Evolutionary conservation across 2,329 filamentous ascomycete species (phyloP).

Genomic region (Beauveria medogensis): DNA sequence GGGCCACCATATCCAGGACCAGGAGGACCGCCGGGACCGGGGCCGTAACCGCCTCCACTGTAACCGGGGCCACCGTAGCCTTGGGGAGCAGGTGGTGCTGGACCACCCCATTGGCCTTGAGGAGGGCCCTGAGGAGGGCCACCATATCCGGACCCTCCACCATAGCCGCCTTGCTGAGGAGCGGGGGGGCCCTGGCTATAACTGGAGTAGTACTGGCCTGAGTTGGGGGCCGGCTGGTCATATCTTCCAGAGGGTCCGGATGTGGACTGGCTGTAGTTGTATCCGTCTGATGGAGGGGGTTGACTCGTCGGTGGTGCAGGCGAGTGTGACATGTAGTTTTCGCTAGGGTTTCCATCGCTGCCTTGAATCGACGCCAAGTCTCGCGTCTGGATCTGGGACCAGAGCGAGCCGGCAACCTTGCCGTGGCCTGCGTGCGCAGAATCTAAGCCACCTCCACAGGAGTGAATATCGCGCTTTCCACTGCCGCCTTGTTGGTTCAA

Average conservation of each 20-base stretch:
- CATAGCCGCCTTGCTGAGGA: constrained; percentile 20
- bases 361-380: constrained; percentile 49
- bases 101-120: constrained; percentile 15
- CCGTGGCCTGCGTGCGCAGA: constrained; percentile 45
- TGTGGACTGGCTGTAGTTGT: constrained; percentile 32
- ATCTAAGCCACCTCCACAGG: constrained; percentile 30
- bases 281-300: constrained; percentile 25
- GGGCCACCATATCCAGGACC: constrained; percentile 4
- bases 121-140: constrained; percentile 14
- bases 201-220: constrained; percentile 24
- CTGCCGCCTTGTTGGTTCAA: constrained; percentile 28
- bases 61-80: constrained; percentile 19
- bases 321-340: constrained; percentile 31
- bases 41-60: constrained; percentile 12
- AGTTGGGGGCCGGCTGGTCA: constrained; percentile 26
- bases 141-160: constrained; percentile 20
- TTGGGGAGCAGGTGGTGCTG: constrained; percentile 16
- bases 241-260: constrained; percentile 20
- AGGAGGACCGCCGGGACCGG: constrained; percentile 7
- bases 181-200: constrained; percentile 23
- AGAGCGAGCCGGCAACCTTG: constrained; percentile 51
- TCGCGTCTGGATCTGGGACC: constrained; percentile 52
- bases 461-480: constrained; percentile 20
- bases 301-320: constrained; percentile 28
- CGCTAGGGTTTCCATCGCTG: constrained; percentile 31